Base-by-base conservation (phyloP, 352 stramenopile genomes). In the Phytophthora ohioensis region DNA sequence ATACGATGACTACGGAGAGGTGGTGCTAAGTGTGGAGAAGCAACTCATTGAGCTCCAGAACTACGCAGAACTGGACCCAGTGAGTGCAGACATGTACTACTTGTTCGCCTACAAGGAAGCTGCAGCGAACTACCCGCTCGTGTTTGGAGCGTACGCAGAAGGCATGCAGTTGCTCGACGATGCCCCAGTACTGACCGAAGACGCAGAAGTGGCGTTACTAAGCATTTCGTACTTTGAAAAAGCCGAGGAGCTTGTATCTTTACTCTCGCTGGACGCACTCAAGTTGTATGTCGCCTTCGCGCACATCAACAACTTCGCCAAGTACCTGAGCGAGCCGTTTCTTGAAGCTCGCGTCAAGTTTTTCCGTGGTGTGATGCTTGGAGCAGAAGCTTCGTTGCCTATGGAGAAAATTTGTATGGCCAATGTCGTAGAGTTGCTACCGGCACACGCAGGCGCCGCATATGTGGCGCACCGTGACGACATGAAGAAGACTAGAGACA, bases 341-440 rank as follows among this genome's bases (percentile, higher is more conserved):
- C 73, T 96, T 4, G 58, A 92, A n/a, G 89, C 85, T 8, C 76
- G 85, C 36, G 98, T 98, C 76, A 76, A 95, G 6, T 96, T 98
- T 64, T 96, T 92, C 64, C 77, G 91, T 57, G 64, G 65, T 30
- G 82, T 64, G 30, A 76, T 98, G 30, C 72, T 76, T 0, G 90
- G 93, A 5, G 82, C 82, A n/a, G 66, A 88, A 48, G 74, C 73
- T 42, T 85, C 84, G 21, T 83, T 88, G 15, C 48, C 79, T 27
- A 74, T 90, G 35, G 60, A 69, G 31, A 66, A 63, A 15, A 76
- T 86, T 36, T 94, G 88, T 49, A 84, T 91, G 34, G 34, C 30
- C 4, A 36, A 64, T 56, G 36, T 75, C 31, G 67, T 59, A 9
- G 57, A 75, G 13, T 55, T 76, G 17, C 64, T 91, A 2, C 84